Evolutionary conservation across 1,284 basidiomycete species (phyloP).

Genomic region (Limonomyces culmigenus): DNA sequence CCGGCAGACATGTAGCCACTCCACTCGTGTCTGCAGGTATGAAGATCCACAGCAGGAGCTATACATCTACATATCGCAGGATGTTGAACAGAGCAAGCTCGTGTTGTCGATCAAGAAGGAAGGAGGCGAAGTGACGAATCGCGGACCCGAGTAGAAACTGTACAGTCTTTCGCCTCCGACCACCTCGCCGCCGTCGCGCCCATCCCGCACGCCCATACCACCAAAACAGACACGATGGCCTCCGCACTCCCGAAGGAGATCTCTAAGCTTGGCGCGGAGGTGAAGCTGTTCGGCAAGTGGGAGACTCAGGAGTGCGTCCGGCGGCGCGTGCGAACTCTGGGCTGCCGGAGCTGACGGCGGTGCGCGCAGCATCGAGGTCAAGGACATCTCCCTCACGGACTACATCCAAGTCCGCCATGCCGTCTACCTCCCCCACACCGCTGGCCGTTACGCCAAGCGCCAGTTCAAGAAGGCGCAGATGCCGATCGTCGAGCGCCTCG

Average conservation of each 20-base stretch:
- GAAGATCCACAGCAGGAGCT: no score
- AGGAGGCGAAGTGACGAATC: no score
- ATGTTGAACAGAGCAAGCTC: no score
- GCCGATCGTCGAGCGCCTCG: conserved; percentile 99
- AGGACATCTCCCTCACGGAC: conserved; percentile 97
- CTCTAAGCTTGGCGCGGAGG: conserved; percentile 69
- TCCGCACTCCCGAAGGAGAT: conserved; percentile 73
- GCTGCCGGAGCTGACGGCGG: not conserved
- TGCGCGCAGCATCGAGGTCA: conserved; percentile 79
- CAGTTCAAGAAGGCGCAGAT: conserved; percentile 99
- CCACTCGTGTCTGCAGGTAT: no score
- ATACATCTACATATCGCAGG: no score
- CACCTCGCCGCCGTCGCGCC: no score
- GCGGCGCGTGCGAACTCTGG: conserved; percentile 2
- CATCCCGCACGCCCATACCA: no score
- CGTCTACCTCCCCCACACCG: conserved; percentile 96
- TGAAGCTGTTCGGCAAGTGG: conserved; percentile 97
- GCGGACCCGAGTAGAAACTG: no score
- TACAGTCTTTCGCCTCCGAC: no score
- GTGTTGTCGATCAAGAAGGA: no score
- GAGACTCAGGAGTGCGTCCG: conserved; percentile 81
- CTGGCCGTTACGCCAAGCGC: conserved; percentile 98
- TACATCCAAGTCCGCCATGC: conserved; percentile 99
- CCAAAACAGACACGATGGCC: no score
- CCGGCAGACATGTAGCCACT: no score